Base-by-base conservation (phyloP, 1,284 basidiomycete species). In the Tilletia horrida region DNA sequence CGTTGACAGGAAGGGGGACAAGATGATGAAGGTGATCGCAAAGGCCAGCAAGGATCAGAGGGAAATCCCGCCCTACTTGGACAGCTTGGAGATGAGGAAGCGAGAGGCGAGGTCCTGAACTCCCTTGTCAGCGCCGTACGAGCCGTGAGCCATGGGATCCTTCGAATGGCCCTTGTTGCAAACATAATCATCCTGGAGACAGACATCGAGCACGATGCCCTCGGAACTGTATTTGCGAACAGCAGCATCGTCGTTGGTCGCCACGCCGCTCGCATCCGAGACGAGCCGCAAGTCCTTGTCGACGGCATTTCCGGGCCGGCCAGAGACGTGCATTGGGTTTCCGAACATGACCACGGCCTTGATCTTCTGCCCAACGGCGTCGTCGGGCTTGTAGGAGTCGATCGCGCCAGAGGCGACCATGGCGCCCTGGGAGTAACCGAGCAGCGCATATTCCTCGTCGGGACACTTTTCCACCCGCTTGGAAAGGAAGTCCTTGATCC, bases 351-450 rank as follows among this genome's bases (percentile, higher is more conserved):
- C 55, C 1, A 59, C n/a, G 6, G 55, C 55, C 7, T 40, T 59
- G 55, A 35, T 59, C 13, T 25, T 29, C 14, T 40, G 3, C 27
- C 27, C 27, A 7, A 59, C 13, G 23, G 55, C 27, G 55, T 40
- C n/a, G 14, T 14, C 18, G 29, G 55, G 27, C 29, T 59, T 16
- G 27, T 35, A 21, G 13, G 23, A 18, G 18, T 31, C 27, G 2
- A 59, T 25, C 27, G 55, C 55, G 9, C 27, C 27, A 29, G 27
- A 31, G 25, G 55, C 35, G 14, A 35, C 55, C 14, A 31, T 31
- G 16, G 55, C 55, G 31, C 55, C 55, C 29, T 59, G 55, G 18
- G 55, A 59, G 55, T 59, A 59, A 3, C 55, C 55, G 14, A 59
- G 31, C 3, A 59, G 25, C 18, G 31, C 55, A n/a, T 16, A 31